A percentile compares a stretch with the other conserved stretches of the same genome.
These are phyloP conservation scores for Corniculantispora saksenae DNA, from an alignment of 2,329 filamentous ascomycete genomes.

Conservation along the genomic window DNA sequence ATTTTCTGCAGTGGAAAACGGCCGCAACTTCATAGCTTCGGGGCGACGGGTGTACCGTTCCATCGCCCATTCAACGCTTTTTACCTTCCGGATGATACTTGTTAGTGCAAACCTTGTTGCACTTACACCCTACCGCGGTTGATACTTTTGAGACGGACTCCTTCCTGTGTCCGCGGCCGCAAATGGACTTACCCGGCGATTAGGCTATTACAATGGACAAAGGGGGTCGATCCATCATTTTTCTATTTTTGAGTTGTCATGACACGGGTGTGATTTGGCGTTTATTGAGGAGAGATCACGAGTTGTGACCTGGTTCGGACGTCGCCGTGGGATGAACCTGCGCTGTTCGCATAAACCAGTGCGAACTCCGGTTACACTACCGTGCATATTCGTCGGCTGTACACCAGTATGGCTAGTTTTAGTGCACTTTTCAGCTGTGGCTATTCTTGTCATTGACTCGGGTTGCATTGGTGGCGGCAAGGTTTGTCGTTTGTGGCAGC, in stretches of 20 bases:
- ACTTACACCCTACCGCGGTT: background rate
- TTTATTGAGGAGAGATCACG: background rate
- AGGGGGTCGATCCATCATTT: no score
- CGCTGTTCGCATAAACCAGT: background rate
- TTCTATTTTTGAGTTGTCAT: no score
- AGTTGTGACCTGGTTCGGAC: background rate
- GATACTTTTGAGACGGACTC: background rate
- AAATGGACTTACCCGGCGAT: background rate
- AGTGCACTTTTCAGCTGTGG: background rate
- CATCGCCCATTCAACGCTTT: background rate
- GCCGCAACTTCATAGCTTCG: background rate
- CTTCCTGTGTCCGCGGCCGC: background rate
- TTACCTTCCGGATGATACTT: background rate
- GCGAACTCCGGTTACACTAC: background rate
- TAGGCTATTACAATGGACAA: background rate
- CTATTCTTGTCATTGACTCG: background rate
- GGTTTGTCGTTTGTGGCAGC: background rate
- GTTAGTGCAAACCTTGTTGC: background rate
- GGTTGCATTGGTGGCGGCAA: slow-evolving; percentile 6
- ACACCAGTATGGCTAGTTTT: background rate
- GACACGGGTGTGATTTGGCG: background rate
- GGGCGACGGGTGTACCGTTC: background rate
- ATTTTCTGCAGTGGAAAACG: background rate
- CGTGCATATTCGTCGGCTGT: background rate
- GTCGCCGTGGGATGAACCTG: background rate